Conservation (phyloP, 441 rosid genomes). For the Breynia disticha region DNA sequence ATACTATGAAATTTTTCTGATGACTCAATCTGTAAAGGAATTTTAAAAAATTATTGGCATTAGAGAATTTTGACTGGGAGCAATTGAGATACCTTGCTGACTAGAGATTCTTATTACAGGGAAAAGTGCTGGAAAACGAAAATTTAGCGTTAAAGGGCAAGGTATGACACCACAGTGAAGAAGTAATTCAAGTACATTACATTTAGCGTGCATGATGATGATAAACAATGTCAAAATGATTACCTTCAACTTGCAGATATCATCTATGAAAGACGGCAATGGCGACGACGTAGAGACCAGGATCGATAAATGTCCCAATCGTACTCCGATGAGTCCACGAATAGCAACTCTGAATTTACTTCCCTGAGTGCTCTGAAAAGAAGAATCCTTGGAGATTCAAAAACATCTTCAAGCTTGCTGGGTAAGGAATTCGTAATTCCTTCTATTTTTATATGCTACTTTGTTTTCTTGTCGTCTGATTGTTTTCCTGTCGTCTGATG, state of each 20-base stretch:
- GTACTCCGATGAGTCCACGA: neutral
- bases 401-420: too few species aligned
- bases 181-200: too few species aligned
- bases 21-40: too few species aligned
- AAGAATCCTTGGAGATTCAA: too few species aligned
- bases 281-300: neutral
- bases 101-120: constrained; percentile 17
- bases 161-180: constrained; percentile 16
- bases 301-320: neutral
- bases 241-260: constrained; percentile 14
- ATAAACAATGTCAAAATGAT: neutral
- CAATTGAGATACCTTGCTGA: too few species aligned
- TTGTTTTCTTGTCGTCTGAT: too few species aligned
- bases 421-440: too few species aligned
- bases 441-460: too few species aligned
- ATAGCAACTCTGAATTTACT: neutral
- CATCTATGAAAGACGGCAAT: constrained; percentile 9
- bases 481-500: too few species aligned
- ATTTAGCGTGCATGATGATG: neutral
- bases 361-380: neutral
- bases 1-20: too few species aligned
- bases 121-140: constrained; percentile 26
- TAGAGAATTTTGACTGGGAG: too few species aligned
- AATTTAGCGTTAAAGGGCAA: constrained; percentile 22
- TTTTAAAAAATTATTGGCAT: too few species aligned